A percentile compares a stretch with the other conserved stretches of the same genome.
Evolutionary conservation across 2,329 filamentous ascomycete genomes (phyloP).

Genomic region (Pezicula radicicola): DNA sequence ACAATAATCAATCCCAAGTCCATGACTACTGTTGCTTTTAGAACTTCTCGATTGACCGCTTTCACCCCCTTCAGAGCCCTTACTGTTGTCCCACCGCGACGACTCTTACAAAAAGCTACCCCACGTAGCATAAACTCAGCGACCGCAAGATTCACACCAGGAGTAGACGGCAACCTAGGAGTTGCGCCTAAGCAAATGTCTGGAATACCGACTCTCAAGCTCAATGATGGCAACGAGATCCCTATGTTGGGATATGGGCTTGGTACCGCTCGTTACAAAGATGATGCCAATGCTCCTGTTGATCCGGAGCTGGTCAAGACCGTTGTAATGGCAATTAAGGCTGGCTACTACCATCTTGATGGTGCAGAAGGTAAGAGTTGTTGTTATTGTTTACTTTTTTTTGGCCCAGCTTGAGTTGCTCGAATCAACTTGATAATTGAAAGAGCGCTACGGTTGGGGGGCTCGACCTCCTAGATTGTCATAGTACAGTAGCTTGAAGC

Average conservation of each 20-base stretch:
- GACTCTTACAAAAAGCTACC: slow-evolving; percentile 5
- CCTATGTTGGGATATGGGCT: slow-evolving; percentile 72
- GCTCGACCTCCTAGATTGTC: too few relatives aligned
- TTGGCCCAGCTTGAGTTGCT: too few relatives aligned
- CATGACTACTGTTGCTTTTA: slow-evolving; percentile 8
- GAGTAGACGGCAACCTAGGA: slow-evolving; percentile 44
- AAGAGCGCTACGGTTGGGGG: too few relatives aligned
- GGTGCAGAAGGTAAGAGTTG: slow-evolving; percentile 60
- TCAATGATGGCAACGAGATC: slow-evolving; percentile 72
- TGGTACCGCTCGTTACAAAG: slow-evolving; percentile 64
- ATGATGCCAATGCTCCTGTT: slow-evolving; percentile 34
- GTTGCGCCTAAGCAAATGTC: slow-evolving; percentile 71
- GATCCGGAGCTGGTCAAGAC: slow-evolving; percentile 52
- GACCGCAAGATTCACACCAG: slow-evolving; percentile 28
- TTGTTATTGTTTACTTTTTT: slow-evolving; percentile 27
- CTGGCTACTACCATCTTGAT: slow-evolving; percentile 73
- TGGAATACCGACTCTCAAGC: slow-evolving; percentile 57
- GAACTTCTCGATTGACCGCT: slow-evolving; percentile 1
- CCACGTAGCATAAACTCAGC: slow-evolving; percentile 40
- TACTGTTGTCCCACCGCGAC: not conserved
- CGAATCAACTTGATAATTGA: too few relatives aligned
- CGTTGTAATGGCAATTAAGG: slow-evolving; percentile 59
- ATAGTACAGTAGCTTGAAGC: too few relatives aligned
- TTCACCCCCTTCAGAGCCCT: not conserved
- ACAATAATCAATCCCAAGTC: not conserved